Conservation (phyloP, 805 yeast species). For the Saturnispora sanitii region DNA sequence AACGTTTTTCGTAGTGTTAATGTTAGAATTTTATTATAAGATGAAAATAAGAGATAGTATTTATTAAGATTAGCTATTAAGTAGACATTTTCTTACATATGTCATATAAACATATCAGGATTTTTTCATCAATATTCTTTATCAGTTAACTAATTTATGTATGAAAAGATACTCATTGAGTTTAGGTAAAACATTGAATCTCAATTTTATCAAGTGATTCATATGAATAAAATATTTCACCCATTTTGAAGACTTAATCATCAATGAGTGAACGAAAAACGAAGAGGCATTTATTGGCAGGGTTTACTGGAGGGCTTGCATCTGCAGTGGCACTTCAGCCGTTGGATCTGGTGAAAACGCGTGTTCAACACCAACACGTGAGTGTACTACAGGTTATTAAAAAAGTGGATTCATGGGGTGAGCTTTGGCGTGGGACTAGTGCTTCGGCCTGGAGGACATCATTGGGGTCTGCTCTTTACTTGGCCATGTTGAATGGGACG, state of each 20-base stretch:
- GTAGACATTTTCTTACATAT: too few relatives aligned
- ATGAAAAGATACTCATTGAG: too few relatives aligned
- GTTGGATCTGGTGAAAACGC: slow-evolving; percentile 76
- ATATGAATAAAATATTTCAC: too few relatives aligned
- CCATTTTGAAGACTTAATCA: too few relatives aligned
- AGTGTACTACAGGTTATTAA: slow-evolving; percentile 25
- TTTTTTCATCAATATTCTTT: too few relatives aligned
- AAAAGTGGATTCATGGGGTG: slow-evolving; percentile 34
- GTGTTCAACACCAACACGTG: slow-evolving; percentile 57
- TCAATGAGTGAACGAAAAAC: slow-evolving; percentile 14
- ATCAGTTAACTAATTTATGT: too few relatives aligned
- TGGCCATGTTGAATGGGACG: slow-evolving; percentile 57
- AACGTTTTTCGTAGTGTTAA: background rate
- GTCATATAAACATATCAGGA: background rate
- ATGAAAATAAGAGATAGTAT: background rate
- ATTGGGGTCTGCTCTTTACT: slow-evolving; percentile 79
- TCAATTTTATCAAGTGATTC: too few relatives aligned
- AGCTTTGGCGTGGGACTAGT: slow-evolving; percentile 87
- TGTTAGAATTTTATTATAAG: background rate
- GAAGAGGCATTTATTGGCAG: slow-evolving; percentile 58
- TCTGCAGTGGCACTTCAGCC: slow-evolving; percentile 82
- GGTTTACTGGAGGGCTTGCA: slow-evolving; percentile 75
- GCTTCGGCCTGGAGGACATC: slow-evolving; percentile 89
- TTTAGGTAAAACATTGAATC: too few relatives aligned
- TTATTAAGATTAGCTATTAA: too few relatives aligned